Evolutionary conservation across 2,329 filamentous ascomycete genomes (phyloP).

Genomic region (Pyrenochaeta sp.): DNA sequence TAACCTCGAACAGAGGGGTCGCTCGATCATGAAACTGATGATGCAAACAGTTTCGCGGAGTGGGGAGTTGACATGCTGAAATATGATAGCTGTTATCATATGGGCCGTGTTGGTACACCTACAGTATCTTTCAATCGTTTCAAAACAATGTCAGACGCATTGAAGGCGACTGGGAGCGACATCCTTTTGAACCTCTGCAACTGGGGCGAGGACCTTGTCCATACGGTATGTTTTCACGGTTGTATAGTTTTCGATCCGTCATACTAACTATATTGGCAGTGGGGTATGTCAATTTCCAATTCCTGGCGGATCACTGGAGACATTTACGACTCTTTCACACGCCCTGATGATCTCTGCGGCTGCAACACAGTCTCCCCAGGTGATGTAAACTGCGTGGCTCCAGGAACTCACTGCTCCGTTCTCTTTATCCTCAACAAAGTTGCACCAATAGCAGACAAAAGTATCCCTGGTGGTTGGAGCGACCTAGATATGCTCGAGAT

Average conservation of each 20-base stretch:
- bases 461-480: slow-evolving; percentile 39
- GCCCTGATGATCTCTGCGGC: slow-evolving; percentile 35
- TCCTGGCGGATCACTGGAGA: slow-evolving; percentile 45
- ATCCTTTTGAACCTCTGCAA: slow-evolving; percentile 43
- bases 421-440: slow-evolving; percentile 41
- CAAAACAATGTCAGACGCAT: slow-evolving; percentile 35
- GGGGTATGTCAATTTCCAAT: slow-evolving; percentile 44
- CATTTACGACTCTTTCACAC: slow-evolving; percentile 40
- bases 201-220: slow-evolving; percentile 44
- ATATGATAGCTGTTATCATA: slow-evolving; percentile 48
- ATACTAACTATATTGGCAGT: slow-evolving; percentile 20
- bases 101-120: slow-evolving; percentile 35
- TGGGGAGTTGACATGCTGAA: slow-evolving; percentile 49
- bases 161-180: slow-evolving; percentile 30
- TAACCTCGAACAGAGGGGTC: slow-evolving; percentile 27
- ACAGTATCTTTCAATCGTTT: slow-evolving; percentile 35
- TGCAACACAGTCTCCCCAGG: slow-evolving; percentile 34
- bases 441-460: slow-evolving; percentile 32
- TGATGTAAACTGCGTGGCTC: slow-evolving; percentile 32
- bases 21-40: slow-evolving; percentile 32
- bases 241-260: not conserved
- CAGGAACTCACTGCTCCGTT: slow-evolving; percentile 37
- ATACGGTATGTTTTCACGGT: slow-evolving; percentile 20
- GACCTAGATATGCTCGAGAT: slow-evolving; percentile 43
- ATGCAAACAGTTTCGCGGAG: slow-evolving; percentile 34